Evolutionary conservation across 23 red algal genomes (phyloP).

Genomic region (Agarophyton chilense): DNA sequence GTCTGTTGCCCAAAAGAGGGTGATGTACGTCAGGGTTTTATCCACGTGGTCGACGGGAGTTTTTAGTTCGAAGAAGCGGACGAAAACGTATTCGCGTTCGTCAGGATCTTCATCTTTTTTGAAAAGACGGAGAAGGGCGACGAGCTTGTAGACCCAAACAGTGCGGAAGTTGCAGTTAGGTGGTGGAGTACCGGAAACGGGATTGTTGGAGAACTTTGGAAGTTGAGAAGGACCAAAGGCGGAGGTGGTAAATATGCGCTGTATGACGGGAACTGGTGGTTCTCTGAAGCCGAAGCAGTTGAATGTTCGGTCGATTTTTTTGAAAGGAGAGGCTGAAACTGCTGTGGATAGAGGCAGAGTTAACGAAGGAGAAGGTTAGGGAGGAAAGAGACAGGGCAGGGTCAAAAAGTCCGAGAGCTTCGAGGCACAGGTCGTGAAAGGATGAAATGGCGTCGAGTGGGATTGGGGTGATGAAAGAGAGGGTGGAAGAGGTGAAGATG

Average conservation of each 20-base stretch:
- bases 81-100: slow-evolving; percentile 1
- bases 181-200: neutral
- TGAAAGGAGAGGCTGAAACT: neutral
- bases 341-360: neutral
- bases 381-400: no score
- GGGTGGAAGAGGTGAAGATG: no score
- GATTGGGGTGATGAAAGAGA: no score
- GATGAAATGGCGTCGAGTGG: no score
- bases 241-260: neutral
- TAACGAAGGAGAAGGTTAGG: neutral
- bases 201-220: neutral
- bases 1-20: no score
- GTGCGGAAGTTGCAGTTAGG: neutral
- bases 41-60: neutral
- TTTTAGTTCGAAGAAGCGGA: slow-evolving; percentile 9
- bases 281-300: no score
- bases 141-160: neutral
- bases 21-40: slow-evolving; percentile 2
- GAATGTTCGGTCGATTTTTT: neutral
- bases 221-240: neutral
- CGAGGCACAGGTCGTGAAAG: no score
- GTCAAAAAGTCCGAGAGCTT: no score
- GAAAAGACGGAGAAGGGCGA: neutral
- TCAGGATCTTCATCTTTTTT: no score
- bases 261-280: neutral